phyloP scores from a whole-genome alignment of 495 filamentous ascomycete species.

The Gamarada debralockiae region DNA sequence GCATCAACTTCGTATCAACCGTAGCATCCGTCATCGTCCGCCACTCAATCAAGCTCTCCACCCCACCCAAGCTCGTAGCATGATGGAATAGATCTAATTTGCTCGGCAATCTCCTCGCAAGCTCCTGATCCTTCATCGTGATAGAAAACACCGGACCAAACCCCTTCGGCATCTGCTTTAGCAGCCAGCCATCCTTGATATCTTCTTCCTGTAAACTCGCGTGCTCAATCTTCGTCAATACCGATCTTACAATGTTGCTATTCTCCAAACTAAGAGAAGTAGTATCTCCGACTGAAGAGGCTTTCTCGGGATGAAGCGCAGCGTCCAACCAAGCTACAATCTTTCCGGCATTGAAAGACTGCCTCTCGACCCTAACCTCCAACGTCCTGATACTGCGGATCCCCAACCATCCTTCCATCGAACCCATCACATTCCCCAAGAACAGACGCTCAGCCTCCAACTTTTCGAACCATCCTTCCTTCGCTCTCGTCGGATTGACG shows the following conservation, averaged over 20 bases:
- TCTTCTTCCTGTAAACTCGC: slow-evolving; percentile 66
- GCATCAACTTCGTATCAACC: slow-evolving; percentile 69
- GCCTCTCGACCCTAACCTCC: slow-evolving; percentile 72
- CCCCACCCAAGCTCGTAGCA: slow-evolving; percentile 88
- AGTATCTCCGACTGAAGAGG: slow-evolving; percentile 10
- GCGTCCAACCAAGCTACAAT: slow-evolving; percentile 69
- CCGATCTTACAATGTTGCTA: slow-evolving; percentile 39
- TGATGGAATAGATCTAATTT: slow-evolving; percentile 84
- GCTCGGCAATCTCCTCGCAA: slow-evolving; percentile 68
- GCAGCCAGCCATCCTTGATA: slow-evolving; percentile 63
- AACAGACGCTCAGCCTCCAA: slow-evolving; percentile 63
- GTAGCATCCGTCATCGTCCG: slow-evolving; percentile 73
- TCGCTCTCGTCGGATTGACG: slow-evolving; percentile 36
- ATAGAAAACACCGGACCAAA: slow-evolving; percentile 87
- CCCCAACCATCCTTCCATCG: slow-evolving; percentile 88
- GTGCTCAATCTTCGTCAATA: slow-evolving; percentile 63
- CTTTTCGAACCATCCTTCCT: slow-evolving; percentile 49
- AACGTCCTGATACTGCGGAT: slow-evolving; percentile 82
- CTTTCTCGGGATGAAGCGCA: slow-evolving; percentile 34
- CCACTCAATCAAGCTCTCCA: slow-evolving; percentile 93
- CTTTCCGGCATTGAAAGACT: slow-evolving; percentile 61
- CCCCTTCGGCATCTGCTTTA: slow-evolving; percentile 87
- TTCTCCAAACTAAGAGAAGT: slow-evolving; percentile 5
- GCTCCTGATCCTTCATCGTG: slow-evolving; percentile 50
- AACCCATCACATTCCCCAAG: slow-evolving; percentile 86